These are phyloP conservation scores for Salicornia ramosissima DNA, from an alignment of 148 eudicot species.

Conservation along the genomic window DNA sequence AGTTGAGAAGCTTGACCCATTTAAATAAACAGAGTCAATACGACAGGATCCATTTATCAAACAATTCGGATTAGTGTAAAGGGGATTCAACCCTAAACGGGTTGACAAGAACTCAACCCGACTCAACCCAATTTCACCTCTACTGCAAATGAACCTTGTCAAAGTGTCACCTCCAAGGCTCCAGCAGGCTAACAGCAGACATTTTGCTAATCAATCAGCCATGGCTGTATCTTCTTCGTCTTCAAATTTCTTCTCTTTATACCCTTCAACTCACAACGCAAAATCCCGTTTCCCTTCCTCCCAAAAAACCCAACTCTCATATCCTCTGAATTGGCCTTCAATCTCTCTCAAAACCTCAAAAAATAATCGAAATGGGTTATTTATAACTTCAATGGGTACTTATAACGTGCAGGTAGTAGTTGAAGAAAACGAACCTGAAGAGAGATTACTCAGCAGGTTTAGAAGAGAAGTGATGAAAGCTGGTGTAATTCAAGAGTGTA, in stretches of 20 bases:
- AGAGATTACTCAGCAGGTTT: conserved; percentile 34
- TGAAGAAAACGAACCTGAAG: conserved; percentile 43
- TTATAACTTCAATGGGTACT: conserved; percentile 26
- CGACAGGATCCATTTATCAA: too few species aligned
- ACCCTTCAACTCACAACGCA: conserved; percentile 6
- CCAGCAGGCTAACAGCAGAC: too few species aligned
- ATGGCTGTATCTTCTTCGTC: conserved; percentile 21
- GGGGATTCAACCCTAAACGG: too few species aligned
- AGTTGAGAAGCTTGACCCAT: too few species aligned
- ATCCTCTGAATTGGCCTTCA: conserved; percentile 15
- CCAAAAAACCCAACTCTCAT: conserved; percentile 17
- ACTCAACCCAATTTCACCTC: too few species aligned
- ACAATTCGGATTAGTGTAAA: too few species aligned
- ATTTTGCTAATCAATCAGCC: not conserved
- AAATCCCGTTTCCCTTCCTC: not conserved
- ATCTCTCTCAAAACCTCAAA: conserved; percentile 18
- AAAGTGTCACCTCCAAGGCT: too few species aligned
- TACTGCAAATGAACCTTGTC: too few species aligned
- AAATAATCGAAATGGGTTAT: conserved; percentile 16
- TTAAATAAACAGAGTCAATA: too few species aligned
- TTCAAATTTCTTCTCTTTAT: conserved; percentile 16
- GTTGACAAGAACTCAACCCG: too few species aligned
- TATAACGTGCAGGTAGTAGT: conserved; percentile 48
- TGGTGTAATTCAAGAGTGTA: conserved; percentile 43
- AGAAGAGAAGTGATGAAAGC: conserved; percentile 41